These are phyloP conservation scores for Moricandia arvensis DNA, from an alignment of 345 rosid species.

Conservation along the genomic window DNA sequence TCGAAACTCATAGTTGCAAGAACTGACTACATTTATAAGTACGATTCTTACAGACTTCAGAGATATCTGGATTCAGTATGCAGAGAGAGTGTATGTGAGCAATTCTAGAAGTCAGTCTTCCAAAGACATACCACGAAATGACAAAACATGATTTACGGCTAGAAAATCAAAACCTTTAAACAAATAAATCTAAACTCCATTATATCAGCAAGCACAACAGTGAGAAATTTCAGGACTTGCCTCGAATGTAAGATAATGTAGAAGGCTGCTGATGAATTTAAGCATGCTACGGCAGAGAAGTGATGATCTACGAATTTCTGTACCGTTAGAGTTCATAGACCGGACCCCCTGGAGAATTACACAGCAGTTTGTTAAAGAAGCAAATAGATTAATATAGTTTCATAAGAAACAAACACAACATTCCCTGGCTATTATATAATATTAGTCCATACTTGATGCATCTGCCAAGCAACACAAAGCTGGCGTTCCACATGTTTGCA, in stretches of 20 bases:
- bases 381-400: constrained; percentile 7
- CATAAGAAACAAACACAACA: background rate
- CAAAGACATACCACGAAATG: too few relatives aligned
- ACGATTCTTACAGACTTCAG: background rate
- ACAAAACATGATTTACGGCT: too few relatives aligned
- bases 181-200: background rate
- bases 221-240: constrained; percentile 47
- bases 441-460: constrained; percentile 74
- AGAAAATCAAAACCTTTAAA: background rate
- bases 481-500: constrained; percentile 98
- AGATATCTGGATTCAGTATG: background rate
- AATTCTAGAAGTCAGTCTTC: constrained; percentile 2
- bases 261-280: constrained; percentile 86
- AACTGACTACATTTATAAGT: constrained; percentile 1
- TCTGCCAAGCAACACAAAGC: constrained; percentile 95
- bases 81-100: background rate
- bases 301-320: constrained; percentile 86
- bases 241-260: constrained; percentile 97
- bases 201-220: background rate
- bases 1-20: background rate
- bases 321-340: constrained; percentile 62
- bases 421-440: background rate
- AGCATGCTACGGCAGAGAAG: constrained; percentile 98
- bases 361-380: constrained; percentile 30
- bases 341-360: constrained; percentile 66